Percentiles rank a stretch among this genome's conserved stretches.
These are phyloP conservation scores for Aspergillus arachidicola DNA, from an alignment of 2,329 filamentous ascomycete genomes.

Conservation along the genomic window DNA sequence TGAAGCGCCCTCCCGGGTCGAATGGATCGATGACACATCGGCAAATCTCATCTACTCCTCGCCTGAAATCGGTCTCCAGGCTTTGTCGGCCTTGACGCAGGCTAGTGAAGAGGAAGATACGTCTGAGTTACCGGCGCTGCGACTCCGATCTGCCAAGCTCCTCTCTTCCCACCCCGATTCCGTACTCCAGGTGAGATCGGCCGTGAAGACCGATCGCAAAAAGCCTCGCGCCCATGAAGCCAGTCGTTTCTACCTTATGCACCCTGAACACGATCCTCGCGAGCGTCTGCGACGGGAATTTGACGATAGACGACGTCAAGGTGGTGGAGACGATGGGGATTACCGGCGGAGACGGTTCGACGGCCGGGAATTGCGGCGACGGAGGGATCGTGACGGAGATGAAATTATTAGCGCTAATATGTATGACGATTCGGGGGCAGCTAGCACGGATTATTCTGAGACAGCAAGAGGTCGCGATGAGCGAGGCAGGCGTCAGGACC, in stretches of 20 bases:
- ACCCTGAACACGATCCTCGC: constrained; percentile 84
- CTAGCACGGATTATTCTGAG: constrained; percentile 30
- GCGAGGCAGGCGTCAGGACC: constrained; percentile 33
- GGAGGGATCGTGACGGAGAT: constrained; percentile 52
- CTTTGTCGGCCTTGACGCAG: constrained; percentile 54
- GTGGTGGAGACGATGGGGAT: constrained; percentile 43
- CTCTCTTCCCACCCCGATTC: constrained; percentile 69
- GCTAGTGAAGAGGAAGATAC: constrained; percentile 38
- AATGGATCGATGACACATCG: constrained; percentile 95
- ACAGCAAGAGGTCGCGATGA: constrained; percentile 31
- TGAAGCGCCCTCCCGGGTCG: constrained; percentile 63
- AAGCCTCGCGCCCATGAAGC: constrained; percentile 73
- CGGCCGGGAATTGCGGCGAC: constrained; percentile 55
- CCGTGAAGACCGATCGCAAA: constrained; percentile 78
- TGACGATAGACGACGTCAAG: constrained; percentile 46
- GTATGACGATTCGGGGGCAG: constrained; percentile 71
- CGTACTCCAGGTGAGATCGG: constrained; percentile 71
- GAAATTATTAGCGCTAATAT: constrained; percentile 73
- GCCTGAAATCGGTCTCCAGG: constrained; percentile 55
- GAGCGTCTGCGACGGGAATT: constrained; percentile 65
- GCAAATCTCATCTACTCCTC: constrained; percentile 80
- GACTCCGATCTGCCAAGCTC: constrained; percentile 70
- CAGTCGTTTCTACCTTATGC: constrained; percentile 89
- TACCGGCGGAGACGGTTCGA: constrained; percentile 61
- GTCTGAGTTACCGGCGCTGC: constrained; percentile 59